phyloP scores from a whole-genome alignment of 2,329 filamentous ascomycete genomes.

The Microcyclospora tardicrescens region DNA sequence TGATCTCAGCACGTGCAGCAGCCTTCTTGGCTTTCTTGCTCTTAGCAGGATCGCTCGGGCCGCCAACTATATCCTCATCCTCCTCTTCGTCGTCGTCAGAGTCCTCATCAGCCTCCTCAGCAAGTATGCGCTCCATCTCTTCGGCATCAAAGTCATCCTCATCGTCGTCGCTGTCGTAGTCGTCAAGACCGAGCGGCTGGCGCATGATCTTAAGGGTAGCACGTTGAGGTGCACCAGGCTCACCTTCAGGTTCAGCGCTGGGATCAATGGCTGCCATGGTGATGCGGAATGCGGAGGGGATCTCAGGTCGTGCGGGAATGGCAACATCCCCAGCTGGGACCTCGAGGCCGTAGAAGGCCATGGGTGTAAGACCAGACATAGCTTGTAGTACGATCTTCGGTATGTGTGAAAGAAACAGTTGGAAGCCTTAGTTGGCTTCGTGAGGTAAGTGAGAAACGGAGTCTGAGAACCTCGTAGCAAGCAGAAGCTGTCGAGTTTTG shows the following conservation, averaged over 20 bases:
- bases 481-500: not conserved
- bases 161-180: conserved; percentile 44
- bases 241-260: conserved; percentile 46
- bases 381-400: conserved; percentile 4
- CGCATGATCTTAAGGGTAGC: conserved; percentile 88
- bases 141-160: conserved; percentile 39
- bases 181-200: conserved; percentile 48
- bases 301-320: conserved; percentile 64
- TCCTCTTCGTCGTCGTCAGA: conserved; percentile 42
- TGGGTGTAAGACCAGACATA: conserved; percentile 27
- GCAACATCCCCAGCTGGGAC: conserved; percentile 75
- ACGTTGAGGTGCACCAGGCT: conserved; percentile 43
- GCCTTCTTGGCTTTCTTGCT: conserved; percentile 73
- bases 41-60: conserved; percentile 83
- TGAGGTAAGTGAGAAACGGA: not conserved
- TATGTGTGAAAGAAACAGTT: not conserved
- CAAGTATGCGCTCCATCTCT: conserved; percentile 41
- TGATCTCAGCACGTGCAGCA: conserved; percentile 64
- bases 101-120: conserved; percentile 25
- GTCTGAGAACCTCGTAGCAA: too few species aligned
- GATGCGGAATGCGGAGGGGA: conserved; percentile 83
- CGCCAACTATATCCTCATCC: conserved; percentile 69
- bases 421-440: conserved; percentile 10
- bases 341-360: conserved; percentile 84
- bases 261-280: conserved; percentile 98